Evolutionary conservation across 2,329 filamentous ascomycete genomes (phyloP).

Genomic region (Clarireedia homoeocarpa): DNA sequence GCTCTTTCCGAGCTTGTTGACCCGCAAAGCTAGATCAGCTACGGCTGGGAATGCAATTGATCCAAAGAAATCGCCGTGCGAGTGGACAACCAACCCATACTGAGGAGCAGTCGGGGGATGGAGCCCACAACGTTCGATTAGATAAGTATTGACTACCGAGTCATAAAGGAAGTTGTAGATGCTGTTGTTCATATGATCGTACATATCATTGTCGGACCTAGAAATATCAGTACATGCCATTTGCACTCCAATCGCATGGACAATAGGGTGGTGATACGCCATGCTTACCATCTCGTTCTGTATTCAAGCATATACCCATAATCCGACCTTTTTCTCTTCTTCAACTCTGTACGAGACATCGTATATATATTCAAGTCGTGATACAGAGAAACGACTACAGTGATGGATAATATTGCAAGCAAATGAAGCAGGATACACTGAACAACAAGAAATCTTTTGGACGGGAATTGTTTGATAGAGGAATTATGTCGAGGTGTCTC

Average conservation of each 20-base stretch:
- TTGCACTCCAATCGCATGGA: conserved; percentile 6
- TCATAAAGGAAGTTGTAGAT: conserved; percentile 85
- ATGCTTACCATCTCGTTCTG: conserved; percentile 68
- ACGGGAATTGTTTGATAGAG: no score
- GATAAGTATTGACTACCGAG: conserved; percentile 81
- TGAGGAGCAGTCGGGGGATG: conserved; percentile 62
- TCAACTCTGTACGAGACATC: conserved; percentile 38
- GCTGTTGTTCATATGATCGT: conserved; percentile 86
- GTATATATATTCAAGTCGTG: background rate
- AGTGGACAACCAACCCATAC: conserved; percentile 78
- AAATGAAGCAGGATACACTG: background rate
- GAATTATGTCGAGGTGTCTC: no score
- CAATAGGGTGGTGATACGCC: background rate
- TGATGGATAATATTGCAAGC: background rate
- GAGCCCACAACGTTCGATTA: conserved; percentile 70
- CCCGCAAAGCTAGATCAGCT: conserved; percentile 72
- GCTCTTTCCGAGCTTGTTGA: conserved; percentile 75
- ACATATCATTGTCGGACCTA: conserved; percentile 93
- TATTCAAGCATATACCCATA: conserved; percentile 77
- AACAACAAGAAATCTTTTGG: no score
- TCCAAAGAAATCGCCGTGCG: conserved; percentile 78
- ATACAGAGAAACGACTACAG: background rate
- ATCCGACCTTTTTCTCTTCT: conserved; percentile 58
- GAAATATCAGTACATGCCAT: background rate
- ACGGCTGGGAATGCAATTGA: conserved; percentile 75